Evolutionary conservation across 768 basidiomycete species (phyloP), one percentile per base, ranked within the genome.

Genomic region (Nevesoporus exiguus): DNA sequence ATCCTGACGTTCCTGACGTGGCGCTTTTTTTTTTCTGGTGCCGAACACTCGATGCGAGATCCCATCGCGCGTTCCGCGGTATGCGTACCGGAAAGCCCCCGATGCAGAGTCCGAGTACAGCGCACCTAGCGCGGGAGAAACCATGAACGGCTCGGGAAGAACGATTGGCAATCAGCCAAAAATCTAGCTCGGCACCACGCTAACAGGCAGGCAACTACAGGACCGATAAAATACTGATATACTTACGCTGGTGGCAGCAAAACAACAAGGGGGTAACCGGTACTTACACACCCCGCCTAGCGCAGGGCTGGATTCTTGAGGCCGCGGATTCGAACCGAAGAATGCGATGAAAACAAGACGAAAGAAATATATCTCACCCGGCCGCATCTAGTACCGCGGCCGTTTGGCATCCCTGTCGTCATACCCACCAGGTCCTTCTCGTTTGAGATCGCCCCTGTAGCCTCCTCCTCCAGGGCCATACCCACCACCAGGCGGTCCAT

Each of bases 381-480:
- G 70, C 67, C 68, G 64, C 70, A 65, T 61, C 79, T 82, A 92
- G 73, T 88, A 90, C 66, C 90, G 82, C 65, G 86, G 84, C 66
- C 90, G 86, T 73, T 93, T 93, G 31, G 78, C 64, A 61, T 91
- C 90, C 61, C 90, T 81, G 71, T 92, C 90, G 66, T 92, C 90
- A 71, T 80, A 88, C 71, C 85, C 85, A 74, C 85, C 84, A 49
- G 85, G 79, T 61, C 80, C 83, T 66, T 80, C 80, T 59, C 89
- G 83, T 73, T 90, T 90, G 75, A 89, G 84, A 66, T 86, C 86
- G 34, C 80, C 80, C 57, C 85, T 83, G 70, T 79, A 83, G 50
- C 83, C 83, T 51, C 80, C 83, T 51, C 80, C 80, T 51, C 71
- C 73, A 45, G 72, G 66, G 37, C 75, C 76, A 51, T 65, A 72